Conservation (phyloP, 1,284 basidiomycete genomes). For the Ustilago curta region DNA sequence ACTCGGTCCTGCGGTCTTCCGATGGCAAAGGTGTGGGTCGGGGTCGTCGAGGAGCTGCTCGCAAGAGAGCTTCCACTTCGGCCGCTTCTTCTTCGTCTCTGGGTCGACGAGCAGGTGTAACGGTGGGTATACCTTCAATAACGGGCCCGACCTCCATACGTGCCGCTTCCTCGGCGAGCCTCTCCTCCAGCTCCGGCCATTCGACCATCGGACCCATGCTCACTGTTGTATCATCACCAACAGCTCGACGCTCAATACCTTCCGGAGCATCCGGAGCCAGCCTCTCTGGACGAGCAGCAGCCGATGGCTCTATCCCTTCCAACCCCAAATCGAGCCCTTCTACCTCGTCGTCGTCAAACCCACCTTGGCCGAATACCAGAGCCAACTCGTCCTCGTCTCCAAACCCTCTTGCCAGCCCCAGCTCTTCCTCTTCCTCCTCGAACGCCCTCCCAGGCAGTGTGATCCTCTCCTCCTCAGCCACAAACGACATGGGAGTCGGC, state of each 20-base stretch:
- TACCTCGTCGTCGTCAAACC: constrained; percentile 28
- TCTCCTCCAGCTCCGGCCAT: constrained; percentile 43
- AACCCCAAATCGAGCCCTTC: constrained; percentile 45
- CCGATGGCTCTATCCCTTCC: constrained; percentile 13
- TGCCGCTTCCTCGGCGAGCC: constrained; percentile 38
- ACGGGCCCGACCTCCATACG: constrained; percentile 25
- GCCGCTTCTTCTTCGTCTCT: constrained; percentile 20
- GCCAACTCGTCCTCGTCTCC: constrained; percentile 25
- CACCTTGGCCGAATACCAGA: constrained; percentile 8
- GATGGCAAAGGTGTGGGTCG: constrained; percentile 9
- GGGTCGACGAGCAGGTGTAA: constrained; percentile 27
- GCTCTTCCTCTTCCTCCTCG: constrained; percentile 44
- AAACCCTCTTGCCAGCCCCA: constrained; percentile 27
- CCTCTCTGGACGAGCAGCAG: constrained; percentile 12
- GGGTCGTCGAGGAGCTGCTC: constrained; percentile 9
- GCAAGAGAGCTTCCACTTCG: constrained; percentile 19
- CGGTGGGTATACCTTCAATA: constrained; percentile 26
- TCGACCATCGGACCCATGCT: constrained; percentile 20
- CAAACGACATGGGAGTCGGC: constrained; percentile 31
- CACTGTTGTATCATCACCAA: constrained; percentile 18
- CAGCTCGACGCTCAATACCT: constrained; percentile 5
- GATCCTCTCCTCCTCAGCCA: constrained; percentile 36
- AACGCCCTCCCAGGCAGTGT: constrained; percentile 31
- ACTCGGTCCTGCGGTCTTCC: constrained; percentile 23
- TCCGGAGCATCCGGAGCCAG: constrained; percentile 17